Evolutionary conservation across 495 filamentous ascomycete genomes (phyloP).

Genomic region (Penicillium taxi): DNA sequence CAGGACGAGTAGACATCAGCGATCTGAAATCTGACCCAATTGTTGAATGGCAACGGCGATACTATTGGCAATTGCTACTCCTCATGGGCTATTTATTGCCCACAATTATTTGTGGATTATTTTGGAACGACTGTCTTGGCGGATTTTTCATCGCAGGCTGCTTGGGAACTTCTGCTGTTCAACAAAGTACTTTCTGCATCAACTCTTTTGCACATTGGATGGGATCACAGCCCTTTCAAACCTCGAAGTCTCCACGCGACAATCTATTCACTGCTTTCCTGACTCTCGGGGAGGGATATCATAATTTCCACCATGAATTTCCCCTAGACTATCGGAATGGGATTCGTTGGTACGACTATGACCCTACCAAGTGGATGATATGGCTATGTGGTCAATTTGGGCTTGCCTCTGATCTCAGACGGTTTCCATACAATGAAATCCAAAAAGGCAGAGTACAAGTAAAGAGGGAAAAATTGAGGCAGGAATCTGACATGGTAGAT

Average conservation of each 20-base stretch:
- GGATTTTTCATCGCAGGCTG: slow-evolving; percentile 11
- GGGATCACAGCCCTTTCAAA: slow-evolving; percentile 8
- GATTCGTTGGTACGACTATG: slow-evolving; percentile 89
- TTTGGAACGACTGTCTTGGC: slow-evolving; percentile 7
- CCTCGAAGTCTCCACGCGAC: neutral
- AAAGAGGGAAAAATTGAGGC: slow-evolving; percentile 80
- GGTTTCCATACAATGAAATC: slow-evolving; percentile 90
- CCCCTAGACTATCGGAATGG: slow-evolving; percentile 95
- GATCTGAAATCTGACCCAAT: neutral
- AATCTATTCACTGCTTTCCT: slow-evolving; percentile 20
- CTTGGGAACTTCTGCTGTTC: neutral
- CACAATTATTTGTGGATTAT: slow-evolving; percentile 1
- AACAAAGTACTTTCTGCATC: slow-evolving; percentile 14
- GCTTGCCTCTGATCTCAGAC: slow-evolving; percentile 83
- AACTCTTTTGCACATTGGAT: slow-evolving; percentile 17
- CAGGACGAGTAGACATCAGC: neutral
- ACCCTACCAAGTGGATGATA: slow-evolving; percentile 94
- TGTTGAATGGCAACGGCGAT: too few relatives aligned
- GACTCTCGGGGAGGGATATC: slow-evolving; percentile 90
- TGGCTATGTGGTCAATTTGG: slow-evolving; percentile 81
- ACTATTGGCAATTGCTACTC: too few relatives aligned
- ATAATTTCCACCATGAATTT: slow-evolving; percentile 99
- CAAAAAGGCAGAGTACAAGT: slow-evolving; percentile 93
- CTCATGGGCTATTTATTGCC: too few relatives aligned
- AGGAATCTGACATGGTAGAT: slow-evolving; percentile 69